Evolutionary conservation across 2,329 filamentous ascomycete species (phyloP), one percentile per base, ranked within the genome.

Genomic region (Fonsecaea nubica): DNA sequence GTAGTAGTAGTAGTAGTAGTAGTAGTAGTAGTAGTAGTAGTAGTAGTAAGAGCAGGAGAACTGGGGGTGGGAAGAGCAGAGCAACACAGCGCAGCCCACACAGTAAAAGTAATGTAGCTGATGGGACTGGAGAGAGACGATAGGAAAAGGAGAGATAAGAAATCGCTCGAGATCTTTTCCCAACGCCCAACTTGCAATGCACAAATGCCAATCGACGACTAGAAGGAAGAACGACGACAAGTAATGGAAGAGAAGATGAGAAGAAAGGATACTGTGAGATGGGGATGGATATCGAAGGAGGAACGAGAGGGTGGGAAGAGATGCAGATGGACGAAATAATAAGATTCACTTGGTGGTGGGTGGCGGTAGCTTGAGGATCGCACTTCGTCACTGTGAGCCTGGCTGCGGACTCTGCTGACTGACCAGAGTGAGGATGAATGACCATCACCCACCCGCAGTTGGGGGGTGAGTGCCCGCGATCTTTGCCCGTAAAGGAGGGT

Each of bases 151-250:
- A 72, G 66, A 69, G 71, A 71, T 65, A 72, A 69, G 64, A 71
- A 70, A 72, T 69, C 62, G 64, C 66, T 72, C 64, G 63, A 69
- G 45, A 52, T 69, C 65, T 65, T 67, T 63, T 67, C 67, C 68
- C 68, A 70, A 72, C 70, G 70, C 70, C 70, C 64, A 67, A 68
- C 64, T 71, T 71, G 67, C 69, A 69, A 71, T 70, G 69, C 71
- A 72, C 60, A 57, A 71, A 72, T 66, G 66, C 62, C 65, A 71
- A 72, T 67, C 68, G 71, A 69, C 50, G 66, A 50, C 58, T 48
- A 61, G 58, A 61, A 61, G 58, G 45, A 61, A 61, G 42, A 61
- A 61, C 58, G 58, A 61, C 45, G 52, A 61, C 45, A 48, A 61
- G 58, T 25, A 61, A 61, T 40, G 45, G 58, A 61, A 61, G 58